phyloP scores from a whole-genome alignment of 306 rosid species.

The Abrus pulchellus region DNA sequence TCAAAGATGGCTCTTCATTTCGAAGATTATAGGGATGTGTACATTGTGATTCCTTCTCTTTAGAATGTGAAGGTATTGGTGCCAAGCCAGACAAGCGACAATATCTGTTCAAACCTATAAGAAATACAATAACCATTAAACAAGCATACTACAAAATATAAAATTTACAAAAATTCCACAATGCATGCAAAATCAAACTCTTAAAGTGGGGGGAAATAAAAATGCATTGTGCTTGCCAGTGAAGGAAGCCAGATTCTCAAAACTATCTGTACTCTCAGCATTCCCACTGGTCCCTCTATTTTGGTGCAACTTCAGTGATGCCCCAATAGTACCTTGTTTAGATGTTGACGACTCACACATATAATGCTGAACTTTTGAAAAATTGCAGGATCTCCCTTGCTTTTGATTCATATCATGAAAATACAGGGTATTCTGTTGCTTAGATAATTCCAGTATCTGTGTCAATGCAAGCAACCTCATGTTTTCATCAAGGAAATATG shows the following conservation, averaged over 20 bases:
- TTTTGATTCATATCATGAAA: slow-evolving; percentile 48
- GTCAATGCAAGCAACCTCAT: slow-evolving; percentile 59
- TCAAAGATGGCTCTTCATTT: slow-evolving; percentile 53
- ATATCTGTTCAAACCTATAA: slow-evolving; percentile 55
- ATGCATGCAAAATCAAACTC: slow-evolving; percentile 41
- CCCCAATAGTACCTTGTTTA: slow-evolving; percentile 53
- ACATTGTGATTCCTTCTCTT: slow-evolving; percentile 52
- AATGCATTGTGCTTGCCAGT: slow-evolving; percentile 45
- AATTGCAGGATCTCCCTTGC: slow-evolving; percentile 49
- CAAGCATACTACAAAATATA: slow-evolving; percentile 18
- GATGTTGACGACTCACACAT: slow-evolving; percentile 43
- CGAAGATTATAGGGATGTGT: slow-evolving; percentile 48
- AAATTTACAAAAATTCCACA: not conserved
- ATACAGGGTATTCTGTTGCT: slow-evolving; percentile 52
- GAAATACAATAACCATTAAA: slow-evolving; percentile 42
- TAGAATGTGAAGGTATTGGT: slow-evolving; percentile 46
- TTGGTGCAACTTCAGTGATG: slow-evolving; percentile 44
- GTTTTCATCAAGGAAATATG: slow-evolving; percentile 60
- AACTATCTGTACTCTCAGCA: slow-evolving; percentile 49
- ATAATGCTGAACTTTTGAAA: slow-evolving; percentile 49
- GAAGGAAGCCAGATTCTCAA: slow-evolving; percentile 50
- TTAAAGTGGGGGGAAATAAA: slow-evolving; percentile 18
- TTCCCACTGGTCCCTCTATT: slow-evolving; percentile 41
- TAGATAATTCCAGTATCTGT: slow-evolving; percentile 61
- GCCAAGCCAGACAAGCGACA: slow-evolving; percentile 47